These are phyloP conservation scores for Xylogone sp. DNA, from an alignment of 2,329 filamentous ascomycete species.

Conservation along the genomic window DNA sequence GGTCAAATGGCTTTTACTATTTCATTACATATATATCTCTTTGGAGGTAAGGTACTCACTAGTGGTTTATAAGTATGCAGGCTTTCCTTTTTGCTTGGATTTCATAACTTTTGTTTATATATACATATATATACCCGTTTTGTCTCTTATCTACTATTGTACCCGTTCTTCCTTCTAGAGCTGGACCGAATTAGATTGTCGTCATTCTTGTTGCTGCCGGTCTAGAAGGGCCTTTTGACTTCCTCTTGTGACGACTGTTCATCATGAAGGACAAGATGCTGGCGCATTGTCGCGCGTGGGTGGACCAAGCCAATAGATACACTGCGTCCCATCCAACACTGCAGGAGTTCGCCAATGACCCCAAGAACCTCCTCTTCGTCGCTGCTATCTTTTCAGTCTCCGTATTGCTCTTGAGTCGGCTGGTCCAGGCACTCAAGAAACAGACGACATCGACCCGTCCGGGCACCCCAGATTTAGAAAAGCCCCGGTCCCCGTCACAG, in stretches of 20 bases:
- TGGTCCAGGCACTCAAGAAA: conserved; percentile 16
- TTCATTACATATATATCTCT: too few species aligned
- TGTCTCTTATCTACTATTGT: too few species aligned
- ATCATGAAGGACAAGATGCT: conserved; percentile 5
- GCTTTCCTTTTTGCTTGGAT: background rate
- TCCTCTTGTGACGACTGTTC: too few species aligned
- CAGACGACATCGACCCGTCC: conserved; percentile 13
- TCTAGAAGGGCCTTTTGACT: too few species aligned
- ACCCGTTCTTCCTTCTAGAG: too few species aligned
- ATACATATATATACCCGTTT: too few species aligned
- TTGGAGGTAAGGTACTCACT: too few species aligned
- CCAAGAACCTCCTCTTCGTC: conserved; percentile 17
- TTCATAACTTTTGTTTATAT: too few species aligned
- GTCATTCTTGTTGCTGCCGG: too few species aligned
- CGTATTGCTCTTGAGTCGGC: conserved; percentile 19
- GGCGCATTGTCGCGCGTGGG: conserved; percentile 17
- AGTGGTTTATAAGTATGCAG: background rate
- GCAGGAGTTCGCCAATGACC: conserved; percentile 9
- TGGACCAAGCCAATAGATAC: conserved; percentile 6
- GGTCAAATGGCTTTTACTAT: too few species aligned
- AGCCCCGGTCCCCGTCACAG: conserved; percentile 16
- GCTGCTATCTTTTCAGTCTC: conserved; percentile 9
- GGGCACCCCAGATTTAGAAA: conserved; percentile 25
- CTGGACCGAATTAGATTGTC: too few species aligned
- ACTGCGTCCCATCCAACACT: conserved; percentile 7